Evolutionary conservation across 306 rosid species (phyloP).

Genomic region (Vigna unguiculata): DNA sequence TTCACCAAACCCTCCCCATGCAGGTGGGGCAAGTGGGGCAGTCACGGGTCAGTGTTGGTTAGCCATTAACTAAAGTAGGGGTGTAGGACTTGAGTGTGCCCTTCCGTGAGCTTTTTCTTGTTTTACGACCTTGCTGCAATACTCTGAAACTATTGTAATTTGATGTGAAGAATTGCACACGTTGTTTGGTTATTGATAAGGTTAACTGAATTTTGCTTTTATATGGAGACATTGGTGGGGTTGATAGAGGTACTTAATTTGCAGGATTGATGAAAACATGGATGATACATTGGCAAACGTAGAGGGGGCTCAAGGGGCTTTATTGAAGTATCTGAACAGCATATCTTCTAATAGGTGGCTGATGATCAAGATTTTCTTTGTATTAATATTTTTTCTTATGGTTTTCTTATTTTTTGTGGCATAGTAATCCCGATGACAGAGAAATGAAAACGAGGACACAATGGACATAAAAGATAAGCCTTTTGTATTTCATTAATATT

Average conservation of each 20-base stretch:
- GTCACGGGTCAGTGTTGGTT: background rate
- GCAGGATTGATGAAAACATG: constrained; percentile 98
- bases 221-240: constrained; percentile 36
- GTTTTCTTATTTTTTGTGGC: constrained; percentile 99
- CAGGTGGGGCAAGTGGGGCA: constrained; percentile 11
- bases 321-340: constrained; percentile 93
- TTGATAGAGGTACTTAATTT: constrained; percentile 23
- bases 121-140: constrained; percentile 24
- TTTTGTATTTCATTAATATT: constrained; percentile 40
- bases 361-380: constrained; percentile 99
- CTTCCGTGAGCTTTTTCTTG: background rate
- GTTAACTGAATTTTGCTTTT: constrained; percentile 31
- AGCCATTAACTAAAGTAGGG: constrained; percentile 11
- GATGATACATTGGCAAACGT: constrained; percentile 90
- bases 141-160: constrained; percentile 38
- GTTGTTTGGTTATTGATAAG: constrained; percentile 21
- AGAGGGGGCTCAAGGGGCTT: constrained; percentile 94
- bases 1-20: background rate
- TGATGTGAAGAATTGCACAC: constrained; percentile 10
- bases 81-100: constrained; percentile 7
- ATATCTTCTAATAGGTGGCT: constrained; percentile 99
- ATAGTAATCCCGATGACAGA: constrained; percentile 52
- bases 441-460: constrained; percentile 50
- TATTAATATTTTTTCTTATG: constrained; percentile 91
- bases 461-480: constrained; percentile 51